Percentiles rank a stretch among this genome's conserved stretches.
Evolutionary conservation across 2,329 filamentous ascomycete species (phyloP).

Genomic region (Exophiala sp.): DNA sequence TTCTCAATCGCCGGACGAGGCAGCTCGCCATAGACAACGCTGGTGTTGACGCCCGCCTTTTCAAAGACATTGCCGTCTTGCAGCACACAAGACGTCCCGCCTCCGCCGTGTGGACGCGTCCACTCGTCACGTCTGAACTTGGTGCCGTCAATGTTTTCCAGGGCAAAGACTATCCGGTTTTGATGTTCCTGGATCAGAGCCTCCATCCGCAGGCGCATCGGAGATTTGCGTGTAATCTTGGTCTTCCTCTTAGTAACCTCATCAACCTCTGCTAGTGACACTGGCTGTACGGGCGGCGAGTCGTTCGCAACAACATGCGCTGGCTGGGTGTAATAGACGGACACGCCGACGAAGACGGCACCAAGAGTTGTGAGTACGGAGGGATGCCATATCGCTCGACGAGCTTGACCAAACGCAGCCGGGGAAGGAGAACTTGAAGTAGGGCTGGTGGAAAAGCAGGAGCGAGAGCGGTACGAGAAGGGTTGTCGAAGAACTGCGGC

Average conservation of each 20-base stretch:
- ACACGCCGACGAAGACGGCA: constrained; percentile 43
- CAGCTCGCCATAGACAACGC: constrained; percentile 86
- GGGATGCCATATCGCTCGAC: constrained; percentile 40
- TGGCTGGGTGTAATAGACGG: constrained; percentile 49
- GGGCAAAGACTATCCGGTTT: constrained; percentile 72
- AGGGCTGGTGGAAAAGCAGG: constrained; percentile 28
- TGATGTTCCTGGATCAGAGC: constrained; percentile 92
- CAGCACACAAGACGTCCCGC: constrained; percentile 87
- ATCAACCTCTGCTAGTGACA: constrained; percentile 76
- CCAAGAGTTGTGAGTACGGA: constrained; percentile 47
- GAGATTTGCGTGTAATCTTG: constrained; percentile 68
- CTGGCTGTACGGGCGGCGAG: constrained; percentile 29
- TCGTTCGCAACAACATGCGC: constrained; percentile 18
- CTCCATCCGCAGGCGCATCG: constrained; percentile 98
- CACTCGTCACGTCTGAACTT: constrained; percentile 80
- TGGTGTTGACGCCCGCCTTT: constrained; percentile 93
- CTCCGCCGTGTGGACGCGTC: constrained; percentile 80
- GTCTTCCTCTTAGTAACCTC: constrained; percentile 71
- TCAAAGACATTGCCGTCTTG: constrained; percentile 97
- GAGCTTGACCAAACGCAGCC: constrained; percentile 18
- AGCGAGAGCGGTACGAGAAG: constrained; percentile 1
- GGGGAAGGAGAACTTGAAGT: constrained; percentile 20
- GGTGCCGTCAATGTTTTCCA: constrained; percentile 77
- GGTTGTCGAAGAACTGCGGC: background rate
- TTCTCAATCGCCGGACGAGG: constrained; percentile 81